Evolutionary conservation across 75 land plant genomes (phyloP).

Genomic region (Pseudotsuga menziesii): DNA sequence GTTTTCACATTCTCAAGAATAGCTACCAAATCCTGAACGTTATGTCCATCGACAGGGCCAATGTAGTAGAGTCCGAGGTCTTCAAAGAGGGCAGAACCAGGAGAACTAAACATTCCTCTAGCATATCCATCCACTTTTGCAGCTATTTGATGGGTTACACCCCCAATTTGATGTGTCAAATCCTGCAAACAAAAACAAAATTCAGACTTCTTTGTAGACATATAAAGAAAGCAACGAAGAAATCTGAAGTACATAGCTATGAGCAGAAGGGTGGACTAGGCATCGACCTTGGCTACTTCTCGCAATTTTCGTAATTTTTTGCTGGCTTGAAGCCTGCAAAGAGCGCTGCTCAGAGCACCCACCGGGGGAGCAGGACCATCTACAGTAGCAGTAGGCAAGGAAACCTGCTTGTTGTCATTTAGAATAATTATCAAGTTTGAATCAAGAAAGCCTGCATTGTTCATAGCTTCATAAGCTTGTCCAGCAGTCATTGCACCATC

Average conservation of each 20-base stretch:
- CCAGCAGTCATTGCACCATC: slow-evolving; percentile 99
- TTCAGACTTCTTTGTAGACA: neutral
- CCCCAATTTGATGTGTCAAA: slow-evolving; percentile 81
- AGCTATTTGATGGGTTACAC: slow-evolving; percentile 67
- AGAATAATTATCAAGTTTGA: slow-evolving; percentile 98
- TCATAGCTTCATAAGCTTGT: slow-evolving; percentile 98
- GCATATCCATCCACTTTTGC: slow-evolving; percentile 94
- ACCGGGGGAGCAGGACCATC: slow-evolving; percentile 94
- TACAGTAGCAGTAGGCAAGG: slow-evolving; percentile 81
- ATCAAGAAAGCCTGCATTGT: slow-evolving; percentile 97
- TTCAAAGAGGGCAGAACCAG: slow-evolving; percentile 76
- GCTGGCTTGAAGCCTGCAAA: slow-evolving; percentile 86
- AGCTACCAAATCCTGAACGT: slow-evolving; percentile 64
- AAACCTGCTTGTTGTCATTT: slow-evolving; percentile 94
- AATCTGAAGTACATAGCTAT: neutral
- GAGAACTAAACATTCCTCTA: slow-evolving; percentile 85
- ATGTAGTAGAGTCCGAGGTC: slow-evolving; percentile 90
- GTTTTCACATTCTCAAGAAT: slow-evolving; percentile 74
- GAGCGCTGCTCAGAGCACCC: slow-evolving; percentile 93
- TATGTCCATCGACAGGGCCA: slow-evolving; percentile 89
- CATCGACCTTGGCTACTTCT: slow-evolving; percentile 88
- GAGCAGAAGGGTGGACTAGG: neutral
- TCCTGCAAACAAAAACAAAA: slow-evolving; percentile 27
- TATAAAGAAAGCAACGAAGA: neutral
- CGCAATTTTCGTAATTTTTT: slow-evolving; percentile 90